Percentiles rank a stretch among this genome's conserved stretches.
phyloP scores from a whole-genome alignment of 805 yeast species.

The Suhomyces emberorum region DNA sequence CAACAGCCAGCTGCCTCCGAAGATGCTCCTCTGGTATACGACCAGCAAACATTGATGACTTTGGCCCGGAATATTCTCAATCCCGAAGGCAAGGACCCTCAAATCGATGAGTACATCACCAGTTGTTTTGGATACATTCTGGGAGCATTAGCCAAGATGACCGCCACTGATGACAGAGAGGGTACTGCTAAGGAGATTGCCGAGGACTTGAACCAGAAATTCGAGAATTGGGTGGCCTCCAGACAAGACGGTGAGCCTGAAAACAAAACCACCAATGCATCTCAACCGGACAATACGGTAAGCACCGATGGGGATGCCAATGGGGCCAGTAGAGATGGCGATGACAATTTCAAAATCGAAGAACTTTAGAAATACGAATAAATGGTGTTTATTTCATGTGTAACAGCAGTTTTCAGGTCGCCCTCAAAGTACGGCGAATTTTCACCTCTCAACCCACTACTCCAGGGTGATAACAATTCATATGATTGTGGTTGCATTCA shows the following conservation, averaged over 20 bases:
- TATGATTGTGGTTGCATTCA: too few species aligned
- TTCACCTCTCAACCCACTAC: too few species aligned
- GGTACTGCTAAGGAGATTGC: slow-evolving; percentile 34
- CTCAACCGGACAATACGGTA: neutral
- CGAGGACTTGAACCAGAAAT: slow-evolving; percentile 26
- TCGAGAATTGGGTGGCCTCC: slow-evolving; percentile 26
- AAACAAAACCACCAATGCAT: slow-evolving; percentile 4
- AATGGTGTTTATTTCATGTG: too few species aligned
- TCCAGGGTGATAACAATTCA: too few species aligned
- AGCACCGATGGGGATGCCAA: neutral
- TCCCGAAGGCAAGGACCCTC: slow-evolving; percentile 27
- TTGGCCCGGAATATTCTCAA: slow-evolving; percentile 20
- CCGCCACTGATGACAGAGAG: slow-evolving; percentile 30
- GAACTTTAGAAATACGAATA: too few species aligned
- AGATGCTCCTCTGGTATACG: slow-evolving; percentile 6
- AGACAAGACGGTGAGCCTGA: slow-evolving; percentile 10
- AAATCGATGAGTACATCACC: slow-evolving; percentile 25
- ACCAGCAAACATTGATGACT: slow-evolving; percentile 10
- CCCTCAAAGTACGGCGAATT: too few species aligned
- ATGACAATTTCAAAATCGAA: too few species aligned
- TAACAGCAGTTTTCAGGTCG: too few species aligned
- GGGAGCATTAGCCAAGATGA: slow-evolving; percentile 25
- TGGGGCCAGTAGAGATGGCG: too few species aligned
- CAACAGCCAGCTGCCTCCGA: neutral
- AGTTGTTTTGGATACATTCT: slow-evolving; percentile 25